Evolutionary conservation across 2,329 filamentous ascomycete species (phyloP).

Genomic region (Ophiocordyceps camponoti-saundersi): DNA sequence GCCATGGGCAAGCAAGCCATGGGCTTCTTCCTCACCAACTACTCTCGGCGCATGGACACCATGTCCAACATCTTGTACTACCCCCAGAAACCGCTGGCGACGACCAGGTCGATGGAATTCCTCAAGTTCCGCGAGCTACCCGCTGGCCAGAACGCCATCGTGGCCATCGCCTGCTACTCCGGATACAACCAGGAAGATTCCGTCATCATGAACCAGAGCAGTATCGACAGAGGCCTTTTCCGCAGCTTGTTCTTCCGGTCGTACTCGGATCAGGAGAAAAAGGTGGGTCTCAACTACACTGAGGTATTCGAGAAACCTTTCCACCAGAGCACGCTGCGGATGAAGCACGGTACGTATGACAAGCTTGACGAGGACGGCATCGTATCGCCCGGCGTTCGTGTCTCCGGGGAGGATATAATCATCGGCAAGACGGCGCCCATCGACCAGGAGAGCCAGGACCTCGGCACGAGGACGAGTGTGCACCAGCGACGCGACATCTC

Average conservation of each 20-base stretch:
- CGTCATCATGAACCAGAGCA: conserved; percentile 99
- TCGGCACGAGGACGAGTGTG: conserved; percentile 76
- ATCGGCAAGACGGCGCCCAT: conserved; percentile 97
- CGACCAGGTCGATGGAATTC: conserved; percentile 96
- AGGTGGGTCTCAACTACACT: conserved; percentile 80
- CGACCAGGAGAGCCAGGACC: conserved; percentile 78
- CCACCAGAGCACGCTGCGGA: conserved; percentile 68
- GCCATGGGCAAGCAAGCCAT: conserved; percentile 99
- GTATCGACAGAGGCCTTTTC: conserved; percentile 94
- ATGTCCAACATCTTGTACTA: conserved; percentile 99
- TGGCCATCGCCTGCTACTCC: conserved; percentile 92
- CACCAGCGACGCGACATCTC: conserved; percentile 94
- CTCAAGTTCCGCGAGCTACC: conserved; percentile 95
- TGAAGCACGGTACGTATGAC: conserved; percentile 93
- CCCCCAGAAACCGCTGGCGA: conserved; percentile 91
- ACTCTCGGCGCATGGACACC: conserved; percentile 92
- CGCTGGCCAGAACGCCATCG: conserved; percentile 94
- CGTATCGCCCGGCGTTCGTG: conserved; percentile 80
- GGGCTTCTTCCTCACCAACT: conserved; percentile 98
- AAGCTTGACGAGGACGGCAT: conserved; percentile 96
- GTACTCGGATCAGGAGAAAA: conserved; percentile 94
- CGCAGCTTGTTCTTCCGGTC: conserved; percentile 94
- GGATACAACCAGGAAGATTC: conserved; percentile 99
- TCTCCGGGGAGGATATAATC: conserved; percentile 96
- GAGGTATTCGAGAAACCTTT: conserved; percentile 94